Evolutionary conservation across 2,329 filamentous ascomycete genomes (phyloP), one percentile per base, ranked within the genome.

Genomic region (Mycocentrospora acerina): DNA sequence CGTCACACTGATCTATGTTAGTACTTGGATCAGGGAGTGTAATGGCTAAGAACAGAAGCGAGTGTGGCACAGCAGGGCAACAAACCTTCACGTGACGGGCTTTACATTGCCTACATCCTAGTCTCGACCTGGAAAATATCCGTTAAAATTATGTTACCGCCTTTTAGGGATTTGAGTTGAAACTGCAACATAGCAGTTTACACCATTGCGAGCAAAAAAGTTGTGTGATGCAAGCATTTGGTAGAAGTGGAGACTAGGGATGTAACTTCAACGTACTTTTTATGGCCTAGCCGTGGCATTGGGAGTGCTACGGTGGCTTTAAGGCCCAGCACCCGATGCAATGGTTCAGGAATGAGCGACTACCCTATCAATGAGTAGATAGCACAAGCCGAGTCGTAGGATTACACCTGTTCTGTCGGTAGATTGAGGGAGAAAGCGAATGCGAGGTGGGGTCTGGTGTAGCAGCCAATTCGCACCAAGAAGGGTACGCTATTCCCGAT

Each of bases 261-360:
- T 22, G 31, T 39, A 44, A 34, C 19, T 49, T 54, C 14, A n/a
- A 55, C 47, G 26, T 56, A 64, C 55, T 67, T 68, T 37, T 67
- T 68, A 40, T 68, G 64, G 19, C 62, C 64, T 35, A 66, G 43
- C 32, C 64, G 59, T 29, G 64, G 60, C 63, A 67, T 67, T 47
- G 47, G 42, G 22, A 32, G 30, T 37, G 24, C 18, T 27, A 22
- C 5, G 19, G 19, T 22, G 32, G 39, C 22, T 36, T 28, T 17
- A 18, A n/a, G 34, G 34, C 35, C 28, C 43, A 29, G 40, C 42
- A 29, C 32, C 39, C 34, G 40, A 25, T 29, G 44, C 34, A 26
- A 43, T 40, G 32, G 34, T 48, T 40, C 27, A 32, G 48, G 29
- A 27, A 32, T 32, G 17, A 37, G 18, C 37, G 44, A 24, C 32